Percentiles rank a stretch among this genome's conserved stretches.
These are phyloP conservation scores for Hanseniaspora uvarum DNA, from an alignment of 1,139 yeast species.

Conservation along the genomic window DNA sequence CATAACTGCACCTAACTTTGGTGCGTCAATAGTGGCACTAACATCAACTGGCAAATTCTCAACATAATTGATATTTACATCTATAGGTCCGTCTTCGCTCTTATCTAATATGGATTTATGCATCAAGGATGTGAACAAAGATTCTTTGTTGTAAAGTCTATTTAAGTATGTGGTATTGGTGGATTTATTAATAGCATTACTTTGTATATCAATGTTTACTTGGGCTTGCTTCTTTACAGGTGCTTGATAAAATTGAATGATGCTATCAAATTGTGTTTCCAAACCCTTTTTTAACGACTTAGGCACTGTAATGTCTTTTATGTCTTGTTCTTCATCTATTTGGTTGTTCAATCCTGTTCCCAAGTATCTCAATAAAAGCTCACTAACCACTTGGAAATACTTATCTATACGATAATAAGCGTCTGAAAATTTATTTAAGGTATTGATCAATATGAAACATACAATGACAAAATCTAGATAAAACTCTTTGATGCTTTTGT, in stretches of 20 bases:
- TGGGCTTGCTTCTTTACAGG: slow-evolving; percentile 54
- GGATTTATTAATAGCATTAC: slow-evolving; percentile 46
- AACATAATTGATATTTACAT: slow-evolving; percentile 28
- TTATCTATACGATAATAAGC: slow-evolving; percentile 52
- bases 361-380: slow-evolving; percentile 57
- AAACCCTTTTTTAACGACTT: slow-evolving; percentile 30
- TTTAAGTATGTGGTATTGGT: slow-evolving; percentile 40
- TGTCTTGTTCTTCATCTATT: slow-evolving; percentile 26
- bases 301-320: slow-evolving; percentile 8
- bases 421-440: slow-evolving; percentile 46
- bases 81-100: slow-evolving; percentile 29
- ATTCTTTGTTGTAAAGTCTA: slow-evolving; percentile 27
- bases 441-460: slow-evolving; percentile 41
- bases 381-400: slow-evolving; percentile 61
- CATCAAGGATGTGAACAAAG: slow-evolving; percentile 42
- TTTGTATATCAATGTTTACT: slow-evolving; percentile 18
- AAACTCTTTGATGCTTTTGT: slow-evolving; percentile 25
- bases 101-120: slow-evolving; percentile 29
- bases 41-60: slow-evolving; percentile 30
- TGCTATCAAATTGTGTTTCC: slow-evolving; percentile 53
- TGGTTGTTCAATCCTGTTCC: slow-evolving; percentile 33
- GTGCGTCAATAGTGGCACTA: slow-evolving; percentile 31
- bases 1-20: slow-evolving; percentile 31
- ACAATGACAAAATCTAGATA: slow-evolving; percentile 70
- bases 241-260: slow-evolving; percentile 49